Base-by-base conservation (phyloP, 2,329 filamentous ascomycete species). In the Rutstroemia sp. region DNA sequence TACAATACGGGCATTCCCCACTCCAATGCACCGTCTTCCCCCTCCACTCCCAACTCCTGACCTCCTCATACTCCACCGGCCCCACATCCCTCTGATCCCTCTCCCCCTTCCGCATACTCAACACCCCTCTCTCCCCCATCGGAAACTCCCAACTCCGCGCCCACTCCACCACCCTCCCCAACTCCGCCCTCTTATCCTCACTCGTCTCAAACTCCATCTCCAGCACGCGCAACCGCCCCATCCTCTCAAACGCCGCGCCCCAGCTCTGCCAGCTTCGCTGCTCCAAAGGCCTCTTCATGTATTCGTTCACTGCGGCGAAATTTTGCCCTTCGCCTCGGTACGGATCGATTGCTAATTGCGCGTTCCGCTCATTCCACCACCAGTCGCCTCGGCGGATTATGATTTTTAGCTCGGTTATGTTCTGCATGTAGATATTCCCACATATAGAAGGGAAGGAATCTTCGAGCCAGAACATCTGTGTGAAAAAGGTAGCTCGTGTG, bases 381-480 rank as follows among this genome's bases (percentile, higher is more conserved):
- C 64, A 67, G 51, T 67, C 64, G 2, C 61, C 56, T 17, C 63
- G 54, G 19, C 63, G 36, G 19, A 67, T 60, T 8, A 64, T 63
- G 30, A 67, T 60, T 38, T 60, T 65, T 3, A 66, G 34, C 23
- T 47, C 57, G 25, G 64, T 55, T 6, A 67, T 45, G 1, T 54
- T 48, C 12, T 58, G 51, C 56, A 64, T 56, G 36, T 57, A 59
- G 0, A 14, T 4, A 14, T 59, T 17, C 1, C 16, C 9, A 23
- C 59, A 60, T 2, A 63, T 27, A 2, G 3, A 9, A 1, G 19
- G n/a, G 17, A 64, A 65, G 2, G 8, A 25, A 9, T 48, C 40
- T 42, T 67, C 59, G 3, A 66, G 61, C 63, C 64, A 66, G 47
- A 46, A 65, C 34, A 60, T 21, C 27, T 65, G 63, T 1, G 61